Evolutionary conservation across 805 yeast genomes (phyloP).

Genomic region (Torulaspora delbrueckii): DNA sequence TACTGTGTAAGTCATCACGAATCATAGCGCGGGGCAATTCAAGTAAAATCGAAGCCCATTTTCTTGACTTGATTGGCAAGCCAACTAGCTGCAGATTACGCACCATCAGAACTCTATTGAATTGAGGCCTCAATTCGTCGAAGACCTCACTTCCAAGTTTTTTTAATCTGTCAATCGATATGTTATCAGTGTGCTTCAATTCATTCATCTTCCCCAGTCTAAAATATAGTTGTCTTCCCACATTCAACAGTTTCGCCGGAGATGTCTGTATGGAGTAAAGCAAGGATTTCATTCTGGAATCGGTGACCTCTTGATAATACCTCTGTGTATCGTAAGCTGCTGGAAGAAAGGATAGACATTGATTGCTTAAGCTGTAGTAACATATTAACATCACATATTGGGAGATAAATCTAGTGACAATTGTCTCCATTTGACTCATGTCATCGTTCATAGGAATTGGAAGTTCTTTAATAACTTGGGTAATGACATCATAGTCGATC

Average conservation of each 20-base stretch:
- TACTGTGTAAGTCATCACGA: constrained; percentile 18
- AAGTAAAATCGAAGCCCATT: constrained; percentile 9
- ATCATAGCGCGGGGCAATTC: constrained; percentile 19
- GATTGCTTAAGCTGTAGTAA: constrained; percentile 21
- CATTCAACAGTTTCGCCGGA: constrained; percentile 1
- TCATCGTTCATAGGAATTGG: constrained; percentile 1
- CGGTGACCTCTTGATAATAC: constrained; percentile 18
- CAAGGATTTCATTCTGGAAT: constrained; percentile 17
- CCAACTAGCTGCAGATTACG: constrained; percentile 20
- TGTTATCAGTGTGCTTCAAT: neutral
- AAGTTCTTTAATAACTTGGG: constrained; percentile 2
- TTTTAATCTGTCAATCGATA: neutral
- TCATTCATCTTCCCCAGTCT: constrained; percentile 1
- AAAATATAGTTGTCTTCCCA: neutral
- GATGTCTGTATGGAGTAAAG: constrained; percentile 24
- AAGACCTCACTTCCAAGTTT: constrained; percentile 5
- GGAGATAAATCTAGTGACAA: constrained; percentile 3
- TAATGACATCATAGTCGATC: constrained; percentile 7
- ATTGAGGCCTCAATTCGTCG: constrained; percentile 10
- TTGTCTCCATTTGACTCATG: constrained; percentile 5
- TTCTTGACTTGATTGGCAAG: constrained; percentile 17
- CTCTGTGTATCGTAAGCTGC: constrained; percentile 17
- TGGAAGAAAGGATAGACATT: constrained; percentile 18
- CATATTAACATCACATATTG: constrained; percentile 22
- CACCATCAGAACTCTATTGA: constrained; percentile 16